Conservation (phyloP, 306 rosid genomes). For the Glycyrrhiza uralensis region DNA sequence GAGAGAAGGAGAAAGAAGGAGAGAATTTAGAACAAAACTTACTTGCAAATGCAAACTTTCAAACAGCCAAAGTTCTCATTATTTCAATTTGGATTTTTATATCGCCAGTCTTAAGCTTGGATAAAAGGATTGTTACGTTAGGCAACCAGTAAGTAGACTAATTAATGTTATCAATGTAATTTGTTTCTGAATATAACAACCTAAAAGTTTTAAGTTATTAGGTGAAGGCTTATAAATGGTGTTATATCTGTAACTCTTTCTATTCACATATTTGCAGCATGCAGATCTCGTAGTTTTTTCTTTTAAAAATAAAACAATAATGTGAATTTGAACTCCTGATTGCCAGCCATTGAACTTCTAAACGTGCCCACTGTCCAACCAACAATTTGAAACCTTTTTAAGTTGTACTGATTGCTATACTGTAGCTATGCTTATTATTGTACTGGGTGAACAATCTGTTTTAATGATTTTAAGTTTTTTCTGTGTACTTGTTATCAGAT, state of each 20-base stretch:
- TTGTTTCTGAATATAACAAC: background rate
- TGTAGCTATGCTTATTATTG: background rate
- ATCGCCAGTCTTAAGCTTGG: too few species aligned
- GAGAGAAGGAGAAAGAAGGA: background rate
- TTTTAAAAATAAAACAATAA: background rate
- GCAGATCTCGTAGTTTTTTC: background rate
- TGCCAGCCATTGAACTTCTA: background rate
- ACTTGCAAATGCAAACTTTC: background rate
- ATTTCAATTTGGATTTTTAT: too few species aligned
- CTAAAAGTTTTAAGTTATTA: background rate
- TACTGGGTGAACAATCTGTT: background rate
- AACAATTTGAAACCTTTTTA: background rate
- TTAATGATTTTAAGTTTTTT: background rate
- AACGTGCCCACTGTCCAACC: background rate
- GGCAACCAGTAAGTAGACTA: too few species aligned
- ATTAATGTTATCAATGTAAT: too few species aligned
- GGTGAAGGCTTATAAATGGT: background rate
- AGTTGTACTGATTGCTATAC: background rate
- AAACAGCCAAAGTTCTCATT: background rate
- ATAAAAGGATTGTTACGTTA: background rate
- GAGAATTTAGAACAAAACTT: background rate
- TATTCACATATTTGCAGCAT: background rate
- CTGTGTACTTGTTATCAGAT: background rate
- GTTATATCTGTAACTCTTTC: background rate
- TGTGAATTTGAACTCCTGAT: background rate